phyloP scores from a whole-genome alignment of 148 eudicot species.

The Arctostaphylos glauca region DNA sequence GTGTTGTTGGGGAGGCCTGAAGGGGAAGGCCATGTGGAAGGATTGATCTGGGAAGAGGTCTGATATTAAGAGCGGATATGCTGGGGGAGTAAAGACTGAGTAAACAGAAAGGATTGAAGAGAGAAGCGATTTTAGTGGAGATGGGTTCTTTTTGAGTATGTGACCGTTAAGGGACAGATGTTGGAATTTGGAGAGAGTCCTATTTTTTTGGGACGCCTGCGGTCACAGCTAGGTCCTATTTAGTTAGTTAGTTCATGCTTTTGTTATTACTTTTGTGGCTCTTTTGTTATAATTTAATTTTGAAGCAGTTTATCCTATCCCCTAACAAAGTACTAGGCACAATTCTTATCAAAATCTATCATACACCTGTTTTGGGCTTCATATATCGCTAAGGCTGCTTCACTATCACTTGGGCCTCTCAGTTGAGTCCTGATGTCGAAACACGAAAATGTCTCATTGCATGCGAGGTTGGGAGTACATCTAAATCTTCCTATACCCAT shows the following conservation, averaged over 20 bases:
- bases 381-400: neutral
- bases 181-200: slow-evolving; percentile 23
- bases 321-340: neutral
- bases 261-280: neutral
- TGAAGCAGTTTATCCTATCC: neutral
- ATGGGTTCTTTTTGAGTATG: slow-evolving; percentile 24
- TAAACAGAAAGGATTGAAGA: slow-evolving; percentile 32
- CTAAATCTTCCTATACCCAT: too few relatives aligned
- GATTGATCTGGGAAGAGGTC: slow-evolving; percentile 27
- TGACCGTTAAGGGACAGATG: slow-evolving; percentile 31
- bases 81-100: slow-evolving; percentile 43
- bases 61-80: slow-evolving; percentile 31
- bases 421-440: too few relatives aligned
- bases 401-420: too few relatives aligned
- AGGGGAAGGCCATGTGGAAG: slow-evolving; percentile 2
- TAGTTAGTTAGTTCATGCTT: neutral
- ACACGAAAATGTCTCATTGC: too few relatives aligned
- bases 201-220: slow-evolving; percentile 31
- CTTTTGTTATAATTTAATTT: neutral
- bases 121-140: slow-evolving; percentile 32
- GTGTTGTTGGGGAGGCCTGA: neutral
- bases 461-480: too few relatives aligned
- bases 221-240: slow-evolving; percentile 10
- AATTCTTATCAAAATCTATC: neutral
- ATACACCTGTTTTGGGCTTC: neutral